These are phyloP conservation scores for Malus sieversii DNA, from an alignment of 306 rosid genomes.

Conservation along the genomic window DNA sequence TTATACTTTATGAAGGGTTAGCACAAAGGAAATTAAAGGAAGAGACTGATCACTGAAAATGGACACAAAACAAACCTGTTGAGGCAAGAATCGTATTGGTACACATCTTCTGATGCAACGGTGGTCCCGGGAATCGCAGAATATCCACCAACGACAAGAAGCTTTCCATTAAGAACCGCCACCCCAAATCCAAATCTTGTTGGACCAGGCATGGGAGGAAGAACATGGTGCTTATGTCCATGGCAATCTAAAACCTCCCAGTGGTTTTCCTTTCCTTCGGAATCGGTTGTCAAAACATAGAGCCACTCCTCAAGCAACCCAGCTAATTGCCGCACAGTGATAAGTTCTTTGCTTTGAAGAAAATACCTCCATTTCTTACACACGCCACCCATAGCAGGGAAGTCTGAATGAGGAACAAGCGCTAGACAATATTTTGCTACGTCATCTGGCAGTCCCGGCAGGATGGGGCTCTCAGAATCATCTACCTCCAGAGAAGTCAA, in stretches of 20 bases:
- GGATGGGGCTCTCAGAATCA: slow-evolving; percentile 38
- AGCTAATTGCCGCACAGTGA: slow-evolving; percentile 62
- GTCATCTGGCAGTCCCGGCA: slow-evolving; percentile 86
- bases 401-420: slow-evolving; percentile 70
- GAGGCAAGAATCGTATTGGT: slow-evolving; percentile 77
- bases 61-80: slow-evolving; percentile 36
- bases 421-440: slow-evolving; percentile 87
- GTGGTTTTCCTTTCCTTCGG: slow-evolving; percentile 55
- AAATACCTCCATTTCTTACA: slow-evolving; percentile 83
- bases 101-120: slow-evolving; percentile 58
- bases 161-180: slow-evolving; percentile 74
- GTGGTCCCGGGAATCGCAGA: slow-evolving; percentile 35
- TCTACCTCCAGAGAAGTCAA: slow-evolving; percentile 27
- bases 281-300: slow-evolving; percentile 55
- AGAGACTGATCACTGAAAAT: neutral
- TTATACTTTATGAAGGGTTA: neutral
- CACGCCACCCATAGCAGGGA: slow-evolving; percentile 64
- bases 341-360: slow-evolving; percentile 72
- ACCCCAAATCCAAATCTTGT: slow-evolving; percentile 52
- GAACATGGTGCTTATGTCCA: slow-evolving; percentile 46
- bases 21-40: neutral
- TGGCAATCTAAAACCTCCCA: slow-evolving; percentile 90
- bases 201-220: slow-evolving; percentile 75
- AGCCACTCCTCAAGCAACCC: slow-evolving; percentile 89
- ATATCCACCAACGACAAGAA: slow-evolving; percentile 82